Base-by-base conservation (phyloP, 164 flowering plant species). In the Santalum album region DNA sequence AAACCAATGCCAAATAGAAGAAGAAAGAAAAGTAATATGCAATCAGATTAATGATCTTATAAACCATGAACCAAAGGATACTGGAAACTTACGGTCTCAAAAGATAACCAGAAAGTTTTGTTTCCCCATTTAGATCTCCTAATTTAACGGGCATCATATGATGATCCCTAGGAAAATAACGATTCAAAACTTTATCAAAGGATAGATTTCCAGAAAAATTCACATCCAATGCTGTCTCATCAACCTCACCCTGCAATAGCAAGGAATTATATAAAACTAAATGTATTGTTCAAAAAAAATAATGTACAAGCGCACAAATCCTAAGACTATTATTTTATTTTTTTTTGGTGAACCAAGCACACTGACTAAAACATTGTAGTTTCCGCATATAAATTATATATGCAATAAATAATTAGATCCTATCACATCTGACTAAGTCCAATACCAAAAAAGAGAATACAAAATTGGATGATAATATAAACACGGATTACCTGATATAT, bases 61-160 rank as follows among this genome's bases (percentile, higher is more conserved):
- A 32, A 56, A 49, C 25, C 55, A 16, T 22, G 51, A 22, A 53
- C 12, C 11, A 25, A 15, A 21, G 4, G n/a, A n/a, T 5, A 7
- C 36, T 22, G 43, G 42, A 65, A 60, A 67, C 90, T 76, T 85
- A 92, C 97, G 99, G 97, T 68, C 57, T 85, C 57, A 84, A 69
- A 61, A 92, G 90, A 15, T 95, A 79, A 36, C 99, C 99, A 56
- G 97, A 92, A 62, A 92, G 76, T 67, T 90, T 92, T 32, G 97
- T 87, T 66, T 89, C 99, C 56, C 96, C 99, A 74, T 75, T 85
- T 62, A 92, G 59, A 59, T 84, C 89, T 61, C 96, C 96, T 57
- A 92, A 67, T 61, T 77, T 83, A 32, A 83, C 60, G 16, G 94
- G 90, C 68, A 80, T 59, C 49, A 69, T 55, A 59, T 87, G 83